Base-by-base conservation (phyloP, 106 monocot species). In the Amphibolis antarctica region DNA sequence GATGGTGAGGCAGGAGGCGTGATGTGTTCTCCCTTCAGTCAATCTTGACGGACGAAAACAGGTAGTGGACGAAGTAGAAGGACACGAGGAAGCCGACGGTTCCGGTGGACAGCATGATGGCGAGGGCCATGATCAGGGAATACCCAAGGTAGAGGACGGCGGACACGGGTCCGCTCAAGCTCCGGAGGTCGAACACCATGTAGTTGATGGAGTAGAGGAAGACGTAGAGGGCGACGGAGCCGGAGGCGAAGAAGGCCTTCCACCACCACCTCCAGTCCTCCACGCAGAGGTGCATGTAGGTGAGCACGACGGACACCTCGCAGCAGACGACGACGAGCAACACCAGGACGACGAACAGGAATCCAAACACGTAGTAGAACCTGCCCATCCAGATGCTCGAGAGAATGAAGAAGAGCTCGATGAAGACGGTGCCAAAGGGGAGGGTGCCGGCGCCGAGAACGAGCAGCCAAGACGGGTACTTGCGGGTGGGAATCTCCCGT, bases 191-290 rank as follows among this genome's bases (percentile, higher is more conserved):
- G 45, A 85, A 79, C 4, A 85, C 69, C 76, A 81, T 63, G 81
- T 81, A 85, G 59, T 85, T 81, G 66, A 82, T 71, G 12, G 81
- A 85, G 63, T 85, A 85, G 0, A 85, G 62, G 61, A 85, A 82
- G 25, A 85, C 81, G 64, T 85, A 85, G 28, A 85, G 55, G 5
- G 85, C 78, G 30, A 81, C 85, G 1, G 81, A 81, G 11, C 81
- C 85, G 27, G 81, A 81, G 7, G 85, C 81, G 60, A 74, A 82
- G 76, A 85, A 85, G 48, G 81, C 65, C 50, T 85, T 85, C 85
- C 85, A 85, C 85, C 85, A 85, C 85, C 85, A 85, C 69, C 76
- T 81, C 81, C 78, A 85, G 67, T 85, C 79, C 72, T 82, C 85
- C 60, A 85, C 81, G 21, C 85, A 81, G 12, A 85, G 81, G 64